Conservation (phyloP, 2,329 filamentous ascomycete species). For the Alternaria sp. region DNA sequence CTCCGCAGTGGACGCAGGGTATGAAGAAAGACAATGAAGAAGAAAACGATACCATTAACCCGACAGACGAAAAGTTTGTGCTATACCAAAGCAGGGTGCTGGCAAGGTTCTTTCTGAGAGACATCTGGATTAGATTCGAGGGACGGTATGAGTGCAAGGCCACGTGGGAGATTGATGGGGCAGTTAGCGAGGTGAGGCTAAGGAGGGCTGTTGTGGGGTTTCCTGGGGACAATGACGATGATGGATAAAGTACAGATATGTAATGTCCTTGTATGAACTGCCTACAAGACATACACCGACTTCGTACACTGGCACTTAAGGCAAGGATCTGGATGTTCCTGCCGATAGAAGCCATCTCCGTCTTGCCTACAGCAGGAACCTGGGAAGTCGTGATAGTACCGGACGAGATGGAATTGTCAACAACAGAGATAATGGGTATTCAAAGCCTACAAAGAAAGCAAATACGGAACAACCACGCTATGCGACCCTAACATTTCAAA, state of each 20-base stretch:
- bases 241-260: not conserved
- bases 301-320: not conserved
- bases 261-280: not conserved
- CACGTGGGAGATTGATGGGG: slow-evolving; percentile 23
- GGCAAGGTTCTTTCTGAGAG: slow-evolving; percentile 17
- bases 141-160: slow-evolving; percentile 18
- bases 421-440: not conserved
- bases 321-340: not conserved
- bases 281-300: too few relatives aligned
- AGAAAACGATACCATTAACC: not conserved
- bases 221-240: slow-evolving; percentile 6
- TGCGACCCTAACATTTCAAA: not conserved
- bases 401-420: not conserved
- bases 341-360: not conserved
- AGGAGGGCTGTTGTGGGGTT: slow-evolving; percentile 14
- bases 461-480: not conserved
- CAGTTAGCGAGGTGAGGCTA: slow-evolving; percentile 12
- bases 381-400: not conserved
- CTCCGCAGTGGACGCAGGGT: not conserved
- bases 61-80: slow-evolving; percentile 17
- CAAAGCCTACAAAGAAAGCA: not conserved
- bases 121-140: slow-evolving; percentile 20
- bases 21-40: not conserved
- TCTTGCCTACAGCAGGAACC: not conserved
- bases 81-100: slow-evolving; percentile 27